Evolutionary conservation across 352 stramenopile genomes (phyloP), one percentile per base, ranked within the genome.

Genomic region (Phytophthora pisi): DNA sequence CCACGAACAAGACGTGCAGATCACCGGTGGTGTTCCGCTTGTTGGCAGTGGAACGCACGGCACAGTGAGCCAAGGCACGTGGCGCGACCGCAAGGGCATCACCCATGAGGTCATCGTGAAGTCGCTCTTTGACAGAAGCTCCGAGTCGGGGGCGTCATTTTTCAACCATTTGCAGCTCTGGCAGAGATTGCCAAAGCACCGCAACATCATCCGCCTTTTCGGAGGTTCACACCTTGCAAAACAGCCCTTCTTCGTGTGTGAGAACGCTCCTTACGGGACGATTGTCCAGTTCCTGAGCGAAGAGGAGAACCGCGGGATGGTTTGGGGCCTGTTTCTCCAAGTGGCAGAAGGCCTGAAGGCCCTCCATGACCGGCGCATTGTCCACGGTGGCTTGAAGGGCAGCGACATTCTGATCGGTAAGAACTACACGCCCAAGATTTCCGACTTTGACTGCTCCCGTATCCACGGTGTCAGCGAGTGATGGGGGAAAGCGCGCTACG

Each of bases 341-440:
- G 57, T 61, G 0, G 70, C 71, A 3, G 24, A 73, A 8, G 86
- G 84, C 0, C 56, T 96, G 16, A 60, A 10, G 40, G 90, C 79
- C 49, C 66, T 96, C 1, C 86, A 96, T 64, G 23, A 50, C 1
- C 60, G 71, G 16, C 43, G 63, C 5, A 69, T 88, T 24, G 67
- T 96, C 15, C 86, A 96, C 62, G 79, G 84, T 36, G 88, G 93
- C 47, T 73, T 96, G 15, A 96, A 96, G 64, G 75, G 82, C 30
- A 79, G 67, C 30, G 96, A 95, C 68, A 62, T 96, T 40, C 68
- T 96, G 10, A 57, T 95, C 5, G 79, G 82, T 30, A 58, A 69
- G 53, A 43, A 74, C 40, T 49, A 62, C 3, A 56, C 40, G 0
- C 56, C 62, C 5, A 68, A 74, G 51, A 61, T 78, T 9, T 63